These are phyloP conservation scores for Aspergillus amoenus DNA, from an alignment of 2,329 filamentous ascomycete genomes.

Conservation along the genomic window DNA sequence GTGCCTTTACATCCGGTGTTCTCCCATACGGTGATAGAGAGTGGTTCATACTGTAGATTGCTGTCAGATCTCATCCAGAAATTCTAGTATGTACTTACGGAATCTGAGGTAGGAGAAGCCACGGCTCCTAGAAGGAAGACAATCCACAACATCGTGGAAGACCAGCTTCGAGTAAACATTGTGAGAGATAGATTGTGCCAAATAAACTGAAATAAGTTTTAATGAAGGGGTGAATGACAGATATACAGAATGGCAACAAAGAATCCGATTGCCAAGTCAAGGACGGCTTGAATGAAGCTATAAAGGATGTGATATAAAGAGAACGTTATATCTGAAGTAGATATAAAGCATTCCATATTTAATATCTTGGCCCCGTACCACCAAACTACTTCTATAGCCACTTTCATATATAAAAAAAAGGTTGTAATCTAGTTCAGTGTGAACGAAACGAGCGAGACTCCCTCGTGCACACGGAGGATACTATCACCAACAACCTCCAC, in stretches of 20 bases:
- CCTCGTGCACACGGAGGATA: no score
- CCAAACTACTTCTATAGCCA: no score
- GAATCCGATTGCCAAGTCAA: not conserved
- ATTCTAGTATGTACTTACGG: not conserved
- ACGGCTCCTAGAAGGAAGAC: not conserved
- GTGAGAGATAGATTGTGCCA: not conserved
- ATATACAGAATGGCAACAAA: not conserved
- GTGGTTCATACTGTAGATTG: not conserved
- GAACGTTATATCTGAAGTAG: not conserved
- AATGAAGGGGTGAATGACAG: not conserved
- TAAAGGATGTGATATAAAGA: not conserved
- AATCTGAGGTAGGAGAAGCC: not conserved
- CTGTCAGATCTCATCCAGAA: not conserved
- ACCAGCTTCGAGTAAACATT: not conserved
- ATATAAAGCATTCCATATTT: not conserved
- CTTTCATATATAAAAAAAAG: not conserved
- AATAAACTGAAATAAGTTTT: not conserved
- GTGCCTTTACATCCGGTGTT: not conserved
- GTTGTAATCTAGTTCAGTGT: not conserved
- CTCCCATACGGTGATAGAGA: not conserved
- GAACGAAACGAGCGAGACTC: not conserved
- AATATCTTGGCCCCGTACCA: no score
- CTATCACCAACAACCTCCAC: no score
- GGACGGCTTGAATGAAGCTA: not conserved
- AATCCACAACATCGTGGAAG: not conserved